Percentiles rank a stretch among this genome's conserved stretches.
These are phyloP conservation scores for Candida patagonica DNA, from an alignment of 805 yeast species.

Conservation along the genomic window DNA sequence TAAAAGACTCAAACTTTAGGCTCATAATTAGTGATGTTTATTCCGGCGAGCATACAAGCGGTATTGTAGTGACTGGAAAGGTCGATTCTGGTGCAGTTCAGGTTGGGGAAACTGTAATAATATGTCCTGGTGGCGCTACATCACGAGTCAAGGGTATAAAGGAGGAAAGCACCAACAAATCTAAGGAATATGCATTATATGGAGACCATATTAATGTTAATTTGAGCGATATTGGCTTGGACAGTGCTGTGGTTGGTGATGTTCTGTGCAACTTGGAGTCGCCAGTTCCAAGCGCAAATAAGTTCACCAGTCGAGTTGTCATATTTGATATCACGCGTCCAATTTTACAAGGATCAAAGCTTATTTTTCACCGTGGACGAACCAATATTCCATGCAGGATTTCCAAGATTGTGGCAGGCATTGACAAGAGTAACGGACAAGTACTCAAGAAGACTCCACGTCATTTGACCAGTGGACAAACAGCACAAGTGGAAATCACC, in stretches of 20 bases:
- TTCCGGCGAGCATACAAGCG: slow-evolving; percentile 39
- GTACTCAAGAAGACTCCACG: slow-evolving; percentile 35
- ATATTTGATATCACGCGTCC: slow-evolving; percentile 67
- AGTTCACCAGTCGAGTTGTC: slow-evolving; percentile 46
- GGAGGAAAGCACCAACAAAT: slow-evolving; percentile 6
- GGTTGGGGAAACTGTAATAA: slow-evolving; percentile 54
- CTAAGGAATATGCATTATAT: slow-evolving; percentile 34
- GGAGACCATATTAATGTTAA: slow-evolving; percentile 49
- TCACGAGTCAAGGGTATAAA: slow-evolving; percentile 19
- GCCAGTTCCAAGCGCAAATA: slow-evolving; percentile 38
- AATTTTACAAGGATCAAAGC: slow-evolving; percentile 67
- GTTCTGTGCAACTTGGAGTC: slow-evolving; percentile 44
- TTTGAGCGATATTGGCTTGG: slow-evolving; percentile 28
- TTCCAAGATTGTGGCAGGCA: slow-evolving; percentile 33
- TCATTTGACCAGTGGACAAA: slow-evolving; percentile 52
- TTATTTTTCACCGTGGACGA: slow-evolving; percentile 69
- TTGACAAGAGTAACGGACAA: slow-evolving; percentile 26
- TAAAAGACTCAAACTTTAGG: slow-evolving; percentile 35
- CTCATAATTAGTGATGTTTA: slow-evolving; percentile 57
- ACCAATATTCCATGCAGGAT: slow-evolving; percentile 63
- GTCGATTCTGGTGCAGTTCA: slow-evolving; percentile 60
- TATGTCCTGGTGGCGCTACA: slow-evolving; percentile 40
- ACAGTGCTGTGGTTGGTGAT: slow-evolving; percentile 56
- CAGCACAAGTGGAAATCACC: slow-evolving; percentile 49
- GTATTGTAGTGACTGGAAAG: slow-evolving; percentile 53